Evolutionary conservation across 768 basidiomycete species (phyloP).

Genomic region (Termitomyces sp.): DNA sequence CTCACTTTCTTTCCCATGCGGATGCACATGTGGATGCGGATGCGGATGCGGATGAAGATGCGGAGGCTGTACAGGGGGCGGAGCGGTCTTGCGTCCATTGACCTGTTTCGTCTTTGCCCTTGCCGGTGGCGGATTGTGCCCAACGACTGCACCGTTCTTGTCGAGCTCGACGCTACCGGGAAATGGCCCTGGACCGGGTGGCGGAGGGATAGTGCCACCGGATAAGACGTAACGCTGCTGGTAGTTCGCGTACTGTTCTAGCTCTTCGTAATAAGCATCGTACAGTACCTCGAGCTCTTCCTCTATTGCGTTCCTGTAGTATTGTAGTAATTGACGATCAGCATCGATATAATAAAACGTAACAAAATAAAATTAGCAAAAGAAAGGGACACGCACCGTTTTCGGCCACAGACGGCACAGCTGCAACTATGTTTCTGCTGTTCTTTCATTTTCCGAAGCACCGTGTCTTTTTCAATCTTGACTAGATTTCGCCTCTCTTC

Average conservation of each 20-base stretch:
- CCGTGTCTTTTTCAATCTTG: conserved; percentile 97
- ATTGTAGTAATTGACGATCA: conserved; percentile 11
- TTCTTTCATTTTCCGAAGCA: conserved; percentile 99
- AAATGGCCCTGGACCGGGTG: conserved; percentile 96
- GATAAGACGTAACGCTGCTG: conserved; percentile 94
- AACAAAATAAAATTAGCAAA: conserved; percentile 22
- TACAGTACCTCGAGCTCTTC: conserved; percentile 99
- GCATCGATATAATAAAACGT: conserved; percentile 10
- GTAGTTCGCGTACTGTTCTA: conserved; percentile 98
- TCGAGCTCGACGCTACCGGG: conserved; percentile 97
- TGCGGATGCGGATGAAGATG: conserved; percentile 36
- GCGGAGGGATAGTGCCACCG: conserved; percentile 85
- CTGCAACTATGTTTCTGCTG: conserved; percentile 96
- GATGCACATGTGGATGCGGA: conserved; percentile 32
- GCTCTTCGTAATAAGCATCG: conserved; percentile 99
- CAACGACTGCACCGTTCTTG: conserved; percentile 76
- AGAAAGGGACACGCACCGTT: conserved; percentile 64
- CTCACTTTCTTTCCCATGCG: conserved; percentile 69
- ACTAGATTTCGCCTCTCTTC: conserved; percentile 89
- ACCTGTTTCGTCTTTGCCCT: conserved; percentile 12
- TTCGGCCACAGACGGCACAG: conserved; percentile 95
- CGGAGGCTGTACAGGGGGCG: conserved; percentile 12
- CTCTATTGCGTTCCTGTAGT: conserved; percentile 88
- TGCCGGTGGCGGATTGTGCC: conserved; percentile 18
- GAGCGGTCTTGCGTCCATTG: conserved; percentile 16